Percentiles rank a stretch among this genome's conserved stretches.
phyloP scores from a whole-genome alignment of 345 rosid genomes.

The Brassica rapa region DNA sequence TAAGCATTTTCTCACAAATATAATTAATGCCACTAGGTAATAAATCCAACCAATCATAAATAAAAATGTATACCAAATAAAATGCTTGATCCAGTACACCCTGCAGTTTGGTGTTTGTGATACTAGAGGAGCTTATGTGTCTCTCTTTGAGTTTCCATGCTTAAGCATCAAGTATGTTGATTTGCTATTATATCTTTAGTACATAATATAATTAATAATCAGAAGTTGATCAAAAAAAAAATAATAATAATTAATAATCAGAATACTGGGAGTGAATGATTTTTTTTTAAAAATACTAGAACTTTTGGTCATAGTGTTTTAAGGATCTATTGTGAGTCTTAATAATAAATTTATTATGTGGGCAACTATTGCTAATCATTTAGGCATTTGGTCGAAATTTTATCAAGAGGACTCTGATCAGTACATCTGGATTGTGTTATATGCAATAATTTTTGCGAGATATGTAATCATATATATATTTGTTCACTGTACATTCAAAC shows the following conservation, averaged over 20 bases:
- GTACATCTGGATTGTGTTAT: not conserved
- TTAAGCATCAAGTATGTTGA: not conserved
- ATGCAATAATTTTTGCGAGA: not conserved
- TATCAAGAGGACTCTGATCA: not conserved
- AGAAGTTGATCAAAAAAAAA: not conserved
- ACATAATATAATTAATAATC: not conserved
- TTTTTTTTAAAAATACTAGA: not conserved
- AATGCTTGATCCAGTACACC: not conserved
- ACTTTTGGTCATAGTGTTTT: not conserved
- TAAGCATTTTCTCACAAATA: constrained; percentile 1
- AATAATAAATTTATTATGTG: not conserved
- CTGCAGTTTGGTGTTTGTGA: not conserved
- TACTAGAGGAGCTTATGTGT: not conserved
- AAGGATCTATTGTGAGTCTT: not conserved
- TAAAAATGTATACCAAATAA: not conserved
- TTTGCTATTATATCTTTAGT: not conserved
- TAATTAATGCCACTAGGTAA: constrained; percentile 1
- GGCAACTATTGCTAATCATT: not conserved
- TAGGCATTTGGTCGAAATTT: not conserved
- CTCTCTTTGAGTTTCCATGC: not conserved
- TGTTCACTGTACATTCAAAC: not conserved
- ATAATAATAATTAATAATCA: not conserved
- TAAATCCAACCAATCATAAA: constrained; percentile 7
- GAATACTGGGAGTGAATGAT: not conserved
- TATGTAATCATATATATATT: not conserved